A percentile compares a stretch with the other conserved stretches of the same genome.
Evolutionary conservation across 1,139 yeast species (phyloP).

Genomic region (Kodamaea plutei): DNA sequence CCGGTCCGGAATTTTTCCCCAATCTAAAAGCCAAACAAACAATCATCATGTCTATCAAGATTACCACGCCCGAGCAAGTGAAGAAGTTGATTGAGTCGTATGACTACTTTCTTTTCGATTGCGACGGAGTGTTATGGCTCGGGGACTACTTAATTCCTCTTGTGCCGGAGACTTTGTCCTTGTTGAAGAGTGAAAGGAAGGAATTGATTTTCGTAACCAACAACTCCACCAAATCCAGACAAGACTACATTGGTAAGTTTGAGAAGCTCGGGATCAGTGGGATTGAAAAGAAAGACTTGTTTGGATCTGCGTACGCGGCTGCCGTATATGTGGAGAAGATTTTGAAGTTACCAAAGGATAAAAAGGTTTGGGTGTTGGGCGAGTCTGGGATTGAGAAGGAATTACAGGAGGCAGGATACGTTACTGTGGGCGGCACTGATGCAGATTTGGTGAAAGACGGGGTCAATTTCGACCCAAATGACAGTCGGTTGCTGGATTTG

Average conservation of each 20-base stretch:
- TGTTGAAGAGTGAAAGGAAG: conserved; percentile 41
- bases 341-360: conserved; percentile 61
- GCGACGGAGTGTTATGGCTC: conserved; percentile 49
- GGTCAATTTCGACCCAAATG: conserved; percentile 31
- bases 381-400: conserved; percentile 45
- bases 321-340: conserved; percentile 83
- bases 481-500: conserved; percentile 35
- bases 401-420: conserved; percentile 39
- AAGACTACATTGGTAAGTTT: conserved; percentile 73
- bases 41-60: conserved; percentile 12
- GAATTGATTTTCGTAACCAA: conserved; percentile 86
- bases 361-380: conserved; percentile 50
- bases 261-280: conserved; percentile 63
- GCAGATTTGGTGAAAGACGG: conserved; percentile 27
- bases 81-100: conserved; percentile 24
- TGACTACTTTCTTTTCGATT: conserved; percentile 43
- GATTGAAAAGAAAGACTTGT: conserved; percentile 68
- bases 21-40: too few relatives aligned
- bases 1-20: too few relatives aligned
- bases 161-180: conserved; percentile 35
- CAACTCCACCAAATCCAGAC: conserved; percentile 87
- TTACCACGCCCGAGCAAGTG: conserved; percentile 20
- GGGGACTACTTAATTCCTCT: conserved; percentile 44
- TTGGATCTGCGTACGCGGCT: conserved; percentile 88
- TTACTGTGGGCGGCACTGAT: conserved; percentile 42